These are phyloP conservation scores for Bruguiera parviflora DNA, from an alignment of 345 rosid genomes.

Conservation along the genomic window DNA sequence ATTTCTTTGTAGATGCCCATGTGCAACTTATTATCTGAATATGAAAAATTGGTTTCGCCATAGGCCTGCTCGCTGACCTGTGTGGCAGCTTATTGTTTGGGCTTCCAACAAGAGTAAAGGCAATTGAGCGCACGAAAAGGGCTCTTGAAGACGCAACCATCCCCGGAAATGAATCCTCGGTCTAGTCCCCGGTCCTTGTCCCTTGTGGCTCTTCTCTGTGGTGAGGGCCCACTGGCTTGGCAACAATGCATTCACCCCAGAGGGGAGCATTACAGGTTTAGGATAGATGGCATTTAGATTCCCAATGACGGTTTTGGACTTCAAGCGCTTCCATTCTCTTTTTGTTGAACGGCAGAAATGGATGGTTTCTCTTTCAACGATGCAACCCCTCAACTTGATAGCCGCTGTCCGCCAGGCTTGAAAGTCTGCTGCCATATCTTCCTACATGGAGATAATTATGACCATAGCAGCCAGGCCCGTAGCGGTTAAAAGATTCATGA, in stretches of 20 bases:
- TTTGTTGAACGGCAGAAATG: not conserved
- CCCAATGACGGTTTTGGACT: not conserved
- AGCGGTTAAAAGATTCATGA: no score
- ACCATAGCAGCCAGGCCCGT: no score
- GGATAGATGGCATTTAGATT: not conserved
- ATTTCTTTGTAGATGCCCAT: no score
- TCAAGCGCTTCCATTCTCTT: not conserved
- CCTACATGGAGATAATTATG: no score
- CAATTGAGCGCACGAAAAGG: slow-evolving; percentile 94
- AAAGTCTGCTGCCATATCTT: no score
- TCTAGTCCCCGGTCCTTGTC: not conserved
- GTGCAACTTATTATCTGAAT: no score
- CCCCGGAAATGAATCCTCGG: slow-evolving; percentile 46
- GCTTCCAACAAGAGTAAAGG: slow-evolving; percentile 96
- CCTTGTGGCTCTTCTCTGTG: not conserved
- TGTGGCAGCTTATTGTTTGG: slow-evolving; percentile 85
- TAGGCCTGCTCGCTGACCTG: slow-evolving; percentile 16
- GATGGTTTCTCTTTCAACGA: no score
- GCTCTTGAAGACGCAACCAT: slow-evolving; percentile 89
- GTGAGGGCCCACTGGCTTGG: not conserved
- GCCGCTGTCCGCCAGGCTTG: no score
- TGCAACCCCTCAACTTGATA: no score
- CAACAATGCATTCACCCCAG: not conserved
- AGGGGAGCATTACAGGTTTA: not conserved
- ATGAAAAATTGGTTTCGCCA: slow-evolving; percentile 3